Evolutionary conservation across 139 green algal genomes (phyloP).

Genomic region (Auxenochlorella pyrenoidosa): DNA sequence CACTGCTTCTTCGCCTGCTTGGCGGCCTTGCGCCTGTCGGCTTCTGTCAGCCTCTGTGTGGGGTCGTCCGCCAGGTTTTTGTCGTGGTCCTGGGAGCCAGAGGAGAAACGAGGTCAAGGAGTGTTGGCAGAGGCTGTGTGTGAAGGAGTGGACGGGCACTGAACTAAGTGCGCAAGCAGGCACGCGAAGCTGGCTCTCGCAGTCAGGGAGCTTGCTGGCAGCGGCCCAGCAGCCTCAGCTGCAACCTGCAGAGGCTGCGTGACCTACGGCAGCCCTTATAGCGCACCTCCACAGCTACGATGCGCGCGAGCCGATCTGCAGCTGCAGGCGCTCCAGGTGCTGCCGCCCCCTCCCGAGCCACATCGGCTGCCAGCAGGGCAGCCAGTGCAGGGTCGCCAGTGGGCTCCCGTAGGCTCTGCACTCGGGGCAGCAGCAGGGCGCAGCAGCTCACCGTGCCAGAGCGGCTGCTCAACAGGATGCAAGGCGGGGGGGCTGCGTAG

Average conservation of each 20-base stretch:
- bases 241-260: background rate
- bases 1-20: background rate
- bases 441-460: background rate
- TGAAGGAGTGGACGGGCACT: no score
- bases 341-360: background rate
- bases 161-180: no score
- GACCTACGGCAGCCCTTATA: no score
- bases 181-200: no score
- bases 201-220: background rate
- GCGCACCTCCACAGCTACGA: constrained; percentile 15
- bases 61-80: constrained; percentile 46
- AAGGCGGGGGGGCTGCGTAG: background rate
- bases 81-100: constrained; percentile 32
- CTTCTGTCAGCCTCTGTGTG: constrained; percentile 27
- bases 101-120: background rate
- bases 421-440: background rate
- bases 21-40: constrained; percentile 32
- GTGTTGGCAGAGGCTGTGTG: background rate
- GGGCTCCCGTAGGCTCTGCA: background rate
- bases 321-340: background rate
- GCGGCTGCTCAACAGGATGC: background rate
- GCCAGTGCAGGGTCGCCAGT: constrained; percentile 12
- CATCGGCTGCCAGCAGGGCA: constrained; percentile 10
- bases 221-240: background rate
- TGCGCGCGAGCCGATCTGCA: background rate